Conservation (phyloP, 495 filamentous ascomycete species). For the Aspergillus nanangensis region DNA sequence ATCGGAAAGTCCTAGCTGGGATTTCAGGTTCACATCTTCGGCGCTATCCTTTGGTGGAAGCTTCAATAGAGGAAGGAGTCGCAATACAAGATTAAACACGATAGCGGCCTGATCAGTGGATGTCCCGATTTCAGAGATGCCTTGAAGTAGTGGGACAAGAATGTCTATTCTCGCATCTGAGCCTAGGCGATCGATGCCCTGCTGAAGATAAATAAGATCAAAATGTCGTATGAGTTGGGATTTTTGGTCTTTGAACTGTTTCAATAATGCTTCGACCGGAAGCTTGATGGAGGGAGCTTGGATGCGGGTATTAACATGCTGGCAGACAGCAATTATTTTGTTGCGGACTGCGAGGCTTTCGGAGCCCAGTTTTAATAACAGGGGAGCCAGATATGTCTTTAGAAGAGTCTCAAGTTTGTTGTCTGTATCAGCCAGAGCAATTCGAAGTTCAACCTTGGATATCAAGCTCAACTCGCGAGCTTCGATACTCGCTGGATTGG, state of each 20-base stretch:
- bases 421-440: slow-evolving; percentile 82
- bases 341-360: slow-evolving; percentile 75
- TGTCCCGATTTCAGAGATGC: slow-evolving; percentile 63
- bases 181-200: slow-evolving; percentile 70
- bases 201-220: slow-evolving; percentile 84
- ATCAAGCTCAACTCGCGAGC: slow-evolving; percentile 78
- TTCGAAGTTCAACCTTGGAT: slow-evolving; percentile 84
- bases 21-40: slow-evolving; percentile 67
- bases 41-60: slow-evolving; percentile 70
- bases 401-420: slow-evolving; percentile 72
- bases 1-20: slow-evolving; percentile 59
- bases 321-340: slow-evolving; percentile 71
- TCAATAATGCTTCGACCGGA: slow-evolving; percentile 75
- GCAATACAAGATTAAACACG: slow-evolving; percentile 81
- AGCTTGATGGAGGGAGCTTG: slow-evolving; percentile 68
- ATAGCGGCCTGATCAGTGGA: slow-evolving; percentile 59
- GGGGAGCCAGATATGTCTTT: slow-evolving; percentile 70
- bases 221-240: slow-evolving; percentile 76
- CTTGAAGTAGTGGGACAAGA: slow-evolving; percentile 65
- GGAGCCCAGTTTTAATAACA: slow-evolving; percentile 81
- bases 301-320: slow-evolving; percentile 74
- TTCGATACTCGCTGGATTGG: slow-evolving; percentile 47
- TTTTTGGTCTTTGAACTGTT: slow-evolving; percentile 81
- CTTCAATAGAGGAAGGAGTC: slow-evolving; percentile 64
- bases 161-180: slow-evolving; percentile 61